These are phyloP conservation scores for Gossypium trilobum DNA, from an alignment of 441 rosid genomes.

Conservation along the genomic window DNA sequence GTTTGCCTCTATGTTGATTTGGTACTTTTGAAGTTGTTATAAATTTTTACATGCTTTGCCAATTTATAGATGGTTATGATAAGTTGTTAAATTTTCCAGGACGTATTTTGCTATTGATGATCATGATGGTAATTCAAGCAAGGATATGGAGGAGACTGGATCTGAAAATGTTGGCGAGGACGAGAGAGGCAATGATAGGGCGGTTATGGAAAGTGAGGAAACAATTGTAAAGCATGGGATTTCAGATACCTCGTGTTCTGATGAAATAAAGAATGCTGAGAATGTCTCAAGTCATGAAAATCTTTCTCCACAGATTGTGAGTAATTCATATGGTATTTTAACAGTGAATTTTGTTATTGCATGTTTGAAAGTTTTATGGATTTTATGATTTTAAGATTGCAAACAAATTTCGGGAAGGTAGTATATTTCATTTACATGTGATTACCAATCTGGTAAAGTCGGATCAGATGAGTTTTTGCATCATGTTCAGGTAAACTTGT, in stretches of 20 bases:
- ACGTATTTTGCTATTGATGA: conserved; percentile 18
- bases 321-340: conserved; percentile 1
- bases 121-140: conserved; percentile 17
- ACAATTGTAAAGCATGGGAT: conserved; percentile 16
- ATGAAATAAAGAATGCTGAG: conserved; percentile 20
- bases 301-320: conserved; percentile 20
- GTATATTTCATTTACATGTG: background rate
- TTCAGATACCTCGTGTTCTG: conserved; percentile 14
- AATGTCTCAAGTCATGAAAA: conserved; percentile 21
- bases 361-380: background rate
- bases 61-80: background rate
- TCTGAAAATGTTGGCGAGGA: conserved; percentile 13
- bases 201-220: conserved; percentile 16
- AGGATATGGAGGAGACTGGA: conserved; percentile 25
- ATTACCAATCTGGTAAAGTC: background rate
- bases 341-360: background rate
- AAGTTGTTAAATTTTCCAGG: conserved; percentile 20
- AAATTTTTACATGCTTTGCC: background rate
- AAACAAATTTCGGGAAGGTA: background rate
- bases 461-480: background rate
- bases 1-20: background rate
- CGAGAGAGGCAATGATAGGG: conserved; percentile 16
- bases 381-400: background rate
- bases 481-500: conserved; percentile 5
- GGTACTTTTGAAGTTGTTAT: background rate